phyloP scores from a whole-genome alignment of 768 basidiomycete genomes.

The Sporobolomyces roseus region DNA sequence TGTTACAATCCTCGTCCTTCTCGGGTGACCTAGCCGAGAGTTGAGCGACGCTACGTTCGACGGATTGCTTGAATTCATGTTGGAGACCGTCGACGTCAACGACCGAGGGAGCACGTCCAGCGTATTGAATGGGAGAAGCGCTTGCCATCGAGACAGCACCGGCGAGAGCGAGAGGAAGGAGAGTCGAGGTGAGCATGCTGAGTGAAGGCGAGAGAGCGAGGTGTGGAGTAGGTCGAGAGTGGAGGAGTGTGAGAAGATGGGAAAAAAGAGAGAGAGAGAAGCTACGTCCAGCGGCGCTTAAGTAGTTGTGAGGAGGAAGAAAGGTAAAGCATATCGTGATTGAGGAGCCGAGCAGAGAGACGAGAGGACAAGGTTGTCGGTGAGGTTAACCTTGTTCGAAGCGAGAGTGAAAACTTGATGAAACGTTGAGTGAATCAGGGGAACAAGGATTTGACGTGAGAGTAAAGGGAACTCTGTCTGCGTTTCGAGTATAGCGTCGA shows the following conservation, averaged over 20 bases:
- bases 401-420: slow-evolving; percentile 1
- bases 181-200: slow-evolving; percentile 3
- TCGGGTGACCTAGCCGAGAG: background rate
- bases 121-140: slow-evolving; percentile 6
- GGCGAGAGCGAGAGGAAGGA: slow-evolving; percentile 13
- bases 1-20: background rate
- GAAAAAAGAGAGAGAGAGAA: background rate
- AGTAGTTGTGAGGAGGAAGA: slow-evolving; percentile 5
- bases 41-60: background rate
- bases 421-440: slow-evolving; percentile 7
- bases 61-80: background rate
- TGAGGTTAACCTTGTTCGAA: background rate
- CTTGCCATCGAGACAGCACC: slow-evolving; percentile 9
- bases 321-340: slow-evolving; percentile 10
- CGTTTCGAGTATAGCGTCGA: background rate
- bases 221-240: background rate
- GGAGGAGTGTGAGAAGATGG: background rate
- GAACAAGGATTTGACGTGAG: background rate
- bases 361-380: slow-evolving; percentile 8
- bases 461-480: slow-evolving; percentile 10
- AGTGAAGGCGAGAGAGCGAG: background rate
- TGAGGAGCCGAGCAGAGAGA: background rate
- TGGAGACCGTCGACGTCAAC: background rate
- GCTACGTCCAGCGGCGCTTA: slow-evolving; percentile 5
- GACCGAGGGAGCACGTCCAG: background rate